Conservation (phyloP, 345 rosid species). For the Moricandia arvensis region DNA sequence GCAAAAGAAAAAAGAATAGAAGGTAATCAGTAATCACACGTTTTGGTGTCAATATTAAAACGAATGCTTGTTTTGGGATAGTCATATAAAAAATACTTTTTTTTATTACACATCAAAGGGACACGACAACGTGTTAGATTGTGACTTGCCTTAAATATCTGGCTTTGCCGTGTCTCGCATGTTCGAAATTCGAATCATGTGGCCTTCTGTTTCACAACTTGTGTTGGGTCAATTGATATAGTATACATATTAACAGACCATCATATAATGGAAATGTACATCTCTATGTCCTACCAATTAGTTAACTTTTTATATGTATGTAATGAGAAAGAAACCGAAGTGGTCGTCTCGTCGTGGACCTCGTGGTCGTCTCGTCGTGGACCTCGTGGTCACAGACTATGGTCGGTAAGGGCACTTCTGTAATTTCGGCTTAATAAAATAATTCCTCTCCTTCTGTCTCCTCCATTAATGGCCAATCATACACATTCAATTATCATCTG, state of each 20-base stretch:
- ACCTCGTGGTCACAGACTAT: slow-evolving; percentile 1
- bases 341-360: too few relatives aligned
- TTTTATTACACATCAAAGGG: not conserved
- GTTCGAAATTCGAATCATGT: not conserved
- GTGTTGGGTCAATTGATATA: not conserved
- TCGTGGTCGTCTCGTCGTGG: slow-evolving; percentile 10
- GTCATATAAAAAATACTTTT: not conserved
- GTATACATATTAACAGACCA: not conserved
- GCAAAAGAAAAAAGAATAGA: not conserved
- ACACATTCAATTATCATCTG: slow-evolving; percentile 27
- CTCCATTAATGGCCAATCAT: slow-evolving; percentile 36
- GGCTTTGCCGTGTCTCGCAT: not conserved
- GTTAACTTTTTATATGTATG: too few relatives aligned
- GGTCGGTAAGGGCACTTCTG: slow-evolving; percentile 21
- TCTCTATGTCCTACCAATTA: not conserved
- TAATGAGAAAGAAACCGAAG: not conserved
- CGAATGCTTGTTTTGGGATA: not conserved
- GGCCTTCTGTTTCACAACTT: slow-evolving; percentile 4
- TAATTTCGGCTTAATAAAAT: not conserved
- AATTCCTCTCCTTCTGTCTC: not conserved
- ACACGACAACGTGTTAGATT: not conserved
- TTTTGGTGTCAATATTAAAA: not conserved
- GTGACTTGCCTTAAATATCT: not conserved
- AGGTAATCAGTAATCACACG: not conserved
- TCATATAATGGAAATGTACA: not conserved